Evolutionary conservation across 2,329 filamentous ascomycete species (phyloP), one percentile per base, ranked within the genome.

Genomic region (Huntiella omanensis): DNA sequence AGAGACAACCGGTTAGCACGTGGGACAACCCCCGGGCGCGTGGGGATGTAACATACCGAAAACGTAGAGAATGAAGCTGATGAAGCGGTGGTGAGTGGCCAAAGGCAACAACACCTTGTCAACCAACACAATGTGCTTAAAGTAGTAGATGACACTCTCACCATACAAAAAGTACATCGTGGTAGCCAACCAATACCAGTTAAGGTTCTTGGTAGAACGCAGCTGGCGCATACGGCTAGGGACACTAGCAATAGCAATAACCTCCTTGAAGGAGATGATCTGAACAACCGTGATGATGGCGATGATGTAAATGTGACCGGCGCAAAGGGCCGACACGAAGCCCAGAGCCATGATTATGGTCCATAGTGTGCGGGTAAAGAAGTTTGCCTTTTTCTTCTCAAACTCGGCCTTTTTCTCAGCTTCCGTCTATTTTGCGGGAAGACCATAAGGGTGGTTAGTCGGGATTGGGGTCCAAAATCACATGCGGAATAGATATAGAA

Each of bases 81-180:
- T 95, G 69, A 98, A 98, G 54, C 91, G 76, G 62, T 98, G 91
- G 66, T 98, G 91, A 12, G 88, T 96, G 46, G 91, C 87, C 59
- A 98, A 77, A 6, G 91, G 91, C 49, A 95, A 69, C 51, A 98
- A 69, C 40, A 96, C 83, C 62, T 82, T 84, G 64, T 98, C 91
- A 40, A 98, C 87, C 49, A 98, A 68, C 38, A 98, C 78, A 54
- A 98, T 88, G 60, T 98, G 91, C 71, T 98, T 98, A 67, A 98
- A 98, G 66, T 98, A 98, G 68, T 98, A 98, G 58, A 98, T 94
- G 58, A 98, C 88, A 57, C 85, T 95, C 66, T 98, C 91, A 58
- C 91, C 91, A 60, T 98, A 98, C 43, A 98, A 70, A 56, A 94
- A 98, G 69, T 98, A 98, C 88, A 98, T 96, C 54, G 88, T 94